Evolutionary conservation across 768 basidiomycete genomes (phyloP), one percentile per base, ranked within the genome.

Genomic region (Pulveroboletus sp.): DNA sequence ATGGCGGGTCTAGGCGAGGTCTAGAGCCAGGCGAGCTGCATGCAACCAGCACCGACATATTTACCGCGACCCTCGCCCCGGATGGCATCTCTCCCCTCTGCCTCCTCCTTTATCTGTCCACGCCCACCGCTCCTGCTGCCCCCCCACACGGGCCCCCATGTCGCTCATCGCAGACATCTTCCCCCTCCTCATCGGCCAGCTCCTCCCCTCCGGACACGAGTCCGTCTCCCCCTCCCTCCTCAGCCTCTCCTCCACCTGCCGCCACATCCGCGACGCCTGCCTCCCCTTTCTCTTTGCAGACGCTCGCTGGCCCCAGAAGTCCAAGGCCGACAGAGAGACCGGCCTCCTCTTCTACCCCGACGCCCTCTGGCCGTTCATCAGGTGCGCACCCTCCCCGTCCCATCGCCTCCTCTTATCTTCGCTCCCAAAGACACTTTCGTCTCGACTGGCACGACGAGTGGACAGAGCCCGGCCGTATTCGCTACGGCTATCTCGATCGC

Each of bases 391-490:
- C 15, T 31, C 2, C 12, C 3, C 5, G 2, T 0, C 0, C 33
- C 18, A 4, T 38, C 9, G n/a, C 6, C 4, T 0, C 14, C 17
- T 1, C 52, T 54, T 6, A 58, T 55, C 21, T 21, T 21, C 46
- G 2, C 38, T 9, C 1, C 28, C 18, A 12, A 15, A 69, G 68
- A 47, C 66, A 70, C 38, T 66, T 69, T 9, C 60, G 55, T 15
- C 60, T 69, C 31, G 56, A 68, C 32, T 69, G 68, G 68, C 68
- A 66, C 36, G 69, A 70, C 50, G 68, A 69, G 41, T 69, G 68
- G 68, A 68, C 68, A 28, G 68, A 69, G 30, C 69, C 68, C 1
- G 62, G 57, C 18, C 68, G 68, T n/a, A 56, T 69, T 18, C 68
- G 68, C 46, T 41, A 66, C 24, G 68, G 68, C 26, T 55, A 56